Evolutionary conservation across 2,329 filamentous ascomycete species (phyloP).

Genomic region (Cordyceps cicadae): DNA sequence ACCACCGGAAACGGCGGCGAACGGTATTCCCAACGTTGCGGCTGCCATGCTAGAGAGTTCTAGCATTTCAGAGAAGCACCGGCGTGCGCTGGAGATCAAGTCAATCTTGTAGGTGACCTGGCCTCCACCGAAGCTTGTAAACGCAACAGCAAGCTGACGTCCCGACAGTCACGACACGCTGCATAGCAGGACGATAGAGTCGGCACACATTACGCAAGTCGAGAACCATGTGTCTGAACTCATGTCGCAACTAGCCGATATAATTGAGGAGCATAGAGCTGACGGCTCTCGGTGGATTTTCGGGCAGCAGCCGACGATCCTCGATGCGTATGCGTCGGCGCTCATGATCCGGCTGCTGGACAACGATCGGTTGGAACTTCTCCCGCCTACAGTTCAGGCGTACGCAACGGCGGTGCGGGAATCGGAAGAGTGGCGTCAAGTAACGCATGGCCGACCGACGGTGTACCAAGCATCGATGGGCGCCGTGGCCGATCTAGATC

Average conservation of each 20-base stretch:
- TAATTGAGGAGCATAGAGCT: conserved; percentile 12
- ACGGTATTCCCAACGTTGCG: conserved; percentile 22
- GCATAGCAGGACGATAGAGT: conserved; percentile 18
- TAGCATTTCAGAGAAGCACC: conserved; percentile 19
- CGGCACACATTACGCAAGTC: conserved; percentile 18
- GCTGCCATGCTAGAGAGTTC: conserved; percentile 22
- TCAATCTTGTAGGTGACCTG: conserved; percentile 23
- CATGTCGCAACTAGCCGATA: conserved; percentile 16
- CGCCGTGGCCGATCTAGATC: conserved; percentile 16
- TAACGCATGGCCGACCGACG: conserved; percentile 20
- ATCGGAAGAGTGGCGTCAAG: conserved; percentile 21
- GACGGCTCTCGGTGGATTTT: conserved; percentile 20
- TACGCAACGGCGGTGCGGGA: conserved; percentile 17
- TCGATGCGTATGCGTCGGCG: conserved; percentile 21
- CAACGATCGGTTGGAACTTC: conserved; percentile 17
- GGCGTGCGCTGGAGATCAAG: conserved; percentile 23
- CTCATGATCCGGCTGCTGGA: conserved; percentile 20
- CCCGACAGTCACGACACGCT: conserved; percentile 20
- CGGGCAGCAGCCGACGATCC: conserved; percentile 21
- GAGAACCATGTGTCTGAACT: conserved; percentile 18
- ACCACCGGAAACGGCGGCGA: conserved; percentile 17
- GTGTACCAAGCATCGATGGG: conserved; percentile 18
- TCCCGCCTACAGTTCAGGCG: conserved; percentile 16
- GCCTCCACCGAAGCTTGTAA: background rate
- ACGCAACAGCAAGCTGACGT: background rate